These are phyloP conservation scores for Raphanus sativus DNA, from an alignment of 345 rosid genomes.

Conservation along the genomic window DNA sequence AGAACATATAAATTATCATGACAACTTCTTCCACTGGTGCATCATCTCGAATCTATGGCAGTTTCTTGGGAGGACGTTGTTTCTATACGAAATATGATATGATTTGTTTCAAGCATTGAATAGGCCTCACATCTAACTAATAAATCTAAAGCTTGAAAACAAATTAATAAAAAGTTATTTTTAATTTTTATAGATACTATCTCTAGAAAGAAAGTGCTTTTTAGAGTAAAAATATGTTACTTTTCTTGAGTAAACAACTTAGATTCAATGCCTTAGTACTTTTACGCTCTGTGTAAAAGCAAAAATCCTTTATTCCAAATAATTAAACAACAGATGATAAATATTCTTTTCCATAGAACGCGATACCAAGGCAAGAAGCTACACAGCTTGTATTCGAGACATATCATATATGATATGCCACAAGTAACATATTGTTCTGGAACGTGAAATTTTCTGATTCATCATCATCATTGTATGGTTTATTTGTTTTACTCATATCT, in stretches of 20 bases:
- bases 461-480: slow-evolving; percentile 9
- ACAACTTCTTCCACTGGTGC: too few relatives aligned
- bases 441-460: slow-evolving; percentile 4
- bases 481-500: slow-evolving; percentile 9
- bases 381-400: not conserved
- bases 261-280: not conserved
- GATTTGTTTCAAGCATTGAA: too few relatives aligned
- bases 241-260: not conserved
- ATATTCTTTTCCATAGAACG: not conserved
- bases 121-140: too few relatives aligned
- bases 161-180: too few relatives aligned
- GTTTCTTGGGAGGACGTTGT: too few relatives aligned
- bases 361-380: not conserved
- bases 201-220: too few relatives aligned
- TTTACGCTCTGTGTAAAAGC: not conserved
- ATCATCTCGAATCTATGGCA: too few relatives aligned
- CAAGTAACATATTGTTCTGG: not conserved
- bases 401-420: not conserved
- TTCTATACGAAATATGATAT: too few relatives aligned
- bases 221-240: too few relatives aligned
- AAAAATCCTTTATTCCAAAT: not conserved
- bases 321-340: not conserved
- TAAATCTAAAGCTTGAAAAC: too few relatives aligned
- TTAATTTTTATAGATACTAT: too few relatives aligned
- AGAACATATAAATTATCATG: too few relatives aligned